Evolutionary conservation across 176 grass and related monocot genomes (phyloP), one percentile per base, ranked within the genome.

Genomic region (Juncus inflexus): DNA sequence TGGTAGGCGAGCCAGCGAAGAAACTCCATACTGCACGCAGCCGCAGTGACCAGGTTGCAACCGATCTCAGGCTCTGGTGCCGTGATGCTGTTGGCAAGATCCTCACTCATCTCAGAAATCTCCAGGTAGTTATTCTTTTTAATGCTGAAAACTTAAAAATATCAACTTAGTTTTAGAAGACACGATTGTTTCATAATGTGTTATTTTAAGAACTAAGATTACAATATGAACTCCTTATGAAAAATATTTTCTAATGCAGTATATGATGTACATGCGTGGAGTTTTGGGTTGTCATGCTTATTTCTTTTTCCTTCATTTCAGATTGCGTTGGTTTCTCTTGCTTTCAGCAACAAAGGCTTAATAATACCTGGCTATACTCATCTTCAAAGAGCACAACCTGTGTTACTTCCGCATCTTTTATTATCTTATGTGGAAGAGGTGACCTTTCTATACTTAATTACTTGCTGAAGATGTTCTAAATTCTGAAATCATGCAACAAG

Each of bases 311-410:
- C 19, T 28, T 28, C 19, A 57, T 97, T 86, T 89, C 84, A 97
- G 94, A 80, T 84, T 60, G 81, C 94, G 28, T 65, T 97, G 66
- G 85, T 97, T 80, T 65, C 77, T 64, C 64, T 97, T 76, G 88
- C 87, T 76, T 81, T 90, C 66, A 74, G 83, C 49, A 86, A 97
- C 75, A 83, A 86, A 62, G 83, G 84, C 50, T 79, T 97, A 72
- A 89, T 97, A 82, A 86, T 97, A 72, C 94, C 94, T 67, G 94
- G 94, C 64, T 97, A 97, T 75, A 97, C 94, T 74, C 94, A 97
- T 68, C 78, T 97, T 56, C 94, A 97, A 68, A 91, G 88, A 71
- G 87, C 94, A 71, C 94, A 97, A 2, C 94, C 94, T 72, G 78
- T 97, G 42, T 78, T 89, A 66, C 68, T 97, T 61, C 80, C 81